phyloP scores from a whole-genome alignment of 2,329 filamentous ascomycete genomes.

The Colletotrichum sansevieriae region DNA sequence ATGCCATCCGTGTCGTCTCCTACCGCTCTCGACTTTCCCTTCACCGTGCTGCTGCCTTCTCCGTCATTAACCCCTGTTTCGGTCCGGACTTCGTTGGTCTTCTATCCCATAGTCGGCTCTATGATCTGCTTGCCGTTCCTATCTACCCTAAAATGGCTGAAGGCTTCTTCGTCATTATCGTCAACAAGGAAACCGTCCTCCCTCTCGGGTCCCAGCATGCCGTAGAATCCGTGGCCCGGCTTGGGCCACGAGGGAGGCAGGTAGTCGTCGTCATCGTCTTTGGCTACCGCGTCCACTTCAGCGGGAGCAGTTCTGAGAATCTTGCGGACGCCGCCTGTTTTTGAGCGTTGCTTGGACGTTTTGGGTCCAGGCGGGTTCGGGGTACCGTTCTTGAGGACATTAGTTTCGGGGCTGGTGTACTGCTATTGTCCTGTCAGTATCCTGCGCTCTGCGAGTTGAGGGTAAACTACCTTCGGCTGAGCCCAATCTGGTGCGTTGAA shows the following conservation, averaged over 20 bases:
- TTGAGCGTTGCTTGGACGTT: slow-evolving; percentile 47
- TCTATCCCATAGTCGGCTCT: slow-evolving; percentile 44
- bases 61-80: background rate
- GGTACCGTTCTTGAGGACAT: background rate
- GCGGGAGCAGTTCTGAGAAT: slow-evolving; percentile 48
- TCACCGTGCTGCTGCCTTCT: too few species aligned
- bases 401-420: background rate
- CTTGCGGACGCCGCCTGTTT: slow-evolving; percentile 51
- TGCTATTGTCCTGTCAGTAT: background rate
- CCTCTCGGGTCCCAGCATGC: slow-evolving; percentile 53
- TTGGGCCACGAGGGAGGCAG: slow-evolving; percentile 57
- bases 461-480: slow-evolving; percentile 29
- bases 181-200: slow-evolving; percentile 55
- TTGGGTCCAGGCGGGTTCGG: slow-evolving; percentile 6
- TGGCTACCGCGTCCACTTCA: slow-evolving; percentile 41
- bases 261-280: slow-evolving; percentile 49
- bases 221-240: slow-evolving; percentile 56
- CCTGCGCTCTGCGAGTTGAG: background rate
- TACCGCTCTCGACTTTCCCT: too few species aligned
- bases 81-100: background rate
- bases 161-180: slow-evolving; percentile 57
- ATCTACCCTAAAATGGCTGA: slow-evolving; percentile 59
- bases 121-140: slow-evolving; percentile 53
- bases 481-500: slow-evolving; percentile 59
- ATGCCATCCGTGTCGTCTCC: too few species aligned